A percentile compares a stretch with the other conserved stretches of the same genome.
Evolutionary conservation across 2,329 filamentous ascomycete genomes (phyloP).

Genomic region (Fusarium sp.): DNA sequence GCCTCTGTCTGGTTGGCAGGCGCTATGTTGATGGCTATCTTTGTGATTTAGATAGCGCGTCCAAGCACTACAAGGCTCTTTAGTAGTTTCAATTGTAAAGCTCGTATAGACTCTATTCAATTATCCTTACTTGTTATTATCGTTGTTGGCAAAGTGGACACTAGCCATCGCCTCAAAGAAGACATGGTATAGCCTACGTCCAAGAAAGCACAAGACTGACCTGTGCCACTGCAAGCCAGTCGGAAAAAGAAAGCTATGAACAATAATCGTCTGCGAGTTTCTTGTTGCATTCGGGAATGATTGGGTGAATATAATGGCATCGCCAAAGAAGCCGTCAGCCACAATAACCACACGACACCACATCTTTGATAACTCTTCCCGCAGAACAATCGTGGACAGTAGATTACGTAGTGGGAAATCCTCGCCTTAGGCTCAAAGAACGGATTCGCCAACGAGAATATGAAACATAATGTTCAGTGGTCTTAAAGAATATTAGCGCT

Average conservation of each 20-base stretch:
- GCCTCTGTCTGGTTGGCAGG: background rate
- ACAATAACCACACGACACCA: no score
- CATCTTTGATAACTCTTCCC: no score
- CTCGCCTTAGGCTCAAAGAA: background rate
- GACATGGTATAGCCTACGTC: background rate
- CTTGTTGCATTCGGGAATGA: no score
- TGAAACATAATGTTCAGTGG: background rate
- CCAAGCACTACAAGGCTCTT: accelerated
- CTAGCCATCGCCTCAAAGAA: background rate
- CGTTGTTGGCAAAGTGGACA: no score
- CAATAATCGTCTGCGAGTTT: background rate
- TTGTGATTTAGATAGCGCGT: background rate
- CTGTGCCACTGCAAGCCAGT: background rate
- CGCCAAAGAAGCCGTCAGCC: no score
- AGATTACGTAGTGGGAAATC: no score
- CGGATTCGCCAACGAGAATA: background rate
- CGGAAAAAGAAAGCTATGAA: background rate
- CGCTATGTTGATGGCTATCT: background rate
- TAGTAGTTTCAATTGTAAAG: background rate
- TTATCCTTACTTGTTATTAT: no score
- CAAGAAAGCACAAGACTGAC: background rate
- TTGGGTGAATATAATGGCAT: no score
- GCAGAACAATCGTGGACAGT: background rate
- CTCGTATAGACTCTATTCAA: background rate
- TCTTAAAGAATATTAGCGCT: background rate